A percentile compares a stretch with the other conserved stretches of the same genome.
phyloP scores from a whole-genome alignment of 1,284 basidiomycete genomes.

The Naganishia sp. region DNA sequence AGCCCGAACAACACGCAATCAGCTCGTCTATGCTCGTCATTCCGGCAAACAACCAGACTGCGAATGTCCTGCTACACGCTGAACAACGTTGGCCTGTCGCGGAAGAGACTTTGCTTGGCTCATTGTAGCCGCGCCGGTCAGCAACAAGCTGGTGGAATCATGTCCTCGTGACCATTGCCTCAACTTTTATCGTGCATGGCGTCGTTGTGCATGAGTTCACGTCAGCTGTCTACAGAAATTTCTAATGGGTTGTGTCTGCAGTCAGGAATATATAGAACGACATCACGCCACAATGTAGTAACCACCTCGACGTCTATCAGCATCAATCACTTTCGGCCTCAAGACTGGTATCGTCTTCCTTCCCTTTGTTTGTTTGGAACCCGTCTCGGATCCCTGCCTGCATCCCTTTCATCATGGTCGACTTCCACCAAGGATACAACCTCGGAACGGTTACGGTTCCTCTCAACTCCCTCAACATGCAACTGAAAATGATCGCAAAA shows the following conservation, averaged over 20 bases:
- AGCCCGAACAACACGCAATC: slow-evolving; percentile 1
- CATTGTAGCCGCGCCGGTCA: neutral
- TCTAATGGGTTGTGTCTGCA: neutral
- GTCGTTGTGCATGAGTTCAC: neutral
- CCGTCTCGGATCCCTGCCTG: neutral
- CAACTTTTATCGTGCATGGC: neutral
- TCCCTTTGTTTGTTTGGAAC: neutral
- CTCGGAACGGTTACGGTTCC: slow-evolving; percentile 18
- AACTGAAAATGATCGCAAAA: slow-evolving; percentile 21
- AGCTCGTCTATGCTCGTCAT: neutral
- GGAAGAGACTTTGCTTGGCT: neutral
- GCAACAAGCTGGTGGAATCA: neutral
- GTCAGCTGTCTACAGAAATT: neutral
- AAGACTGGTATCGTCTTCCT: neutral
- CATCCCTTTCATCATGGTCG: slow-evolving; percentile 13
- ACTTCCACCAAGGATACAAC: slow-evolving; percentile 26
- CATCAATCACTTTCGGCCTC: neutral
- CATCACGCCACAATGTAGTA: too few species aligned
- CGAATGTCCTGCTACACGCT: neutral
- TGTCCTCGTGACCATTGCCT: slow-evolving; percentile 8
- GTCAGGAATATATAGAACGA: too few species aligned
- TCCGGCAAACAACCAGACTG: neutral
- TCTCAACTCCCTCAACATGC: slow-evolving; percentile 5
- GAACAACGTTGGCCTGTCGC: neutral
- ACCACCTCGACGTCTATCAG: neutral